Base-by-base conservation (phyloP, 2,329 filamentous ascomycete species). In the Aureobasidium namibiae region DNA sequence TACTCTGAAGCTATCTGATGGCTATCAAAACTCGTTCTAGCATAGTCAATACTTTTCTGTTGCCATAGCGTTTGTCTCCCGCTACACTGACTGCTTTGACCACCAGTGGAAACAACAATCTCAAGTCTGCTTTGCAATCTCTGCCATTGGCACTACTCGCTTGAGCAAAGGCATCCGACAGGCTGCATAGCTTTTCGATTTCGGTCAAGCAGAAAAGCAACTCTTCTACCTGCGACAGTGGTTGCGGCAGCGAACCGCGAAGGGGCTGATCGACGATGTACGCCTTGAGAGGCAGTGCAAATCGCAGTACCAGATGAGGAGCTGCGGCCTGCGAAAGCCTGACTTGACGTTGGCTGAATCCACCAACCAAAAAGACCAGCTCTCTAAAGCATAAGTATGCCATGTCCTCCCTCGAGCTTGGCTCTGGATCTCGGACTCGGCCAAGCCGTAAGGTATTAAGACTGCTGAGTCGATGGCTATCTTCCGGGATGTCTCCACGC, bases 181-280 rank as follows among this genome's bases (percentile, higher is more conserved):
- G 87, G 58, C 87, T 88, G 58, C 80, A 77, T 61, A 97, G 75
- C 18, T 79, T 77, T 1, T 88, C 82, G 34, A 96, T 76, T 46
- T 82, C 77, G 50, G 76, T 74, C 18, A 97, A 76, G 24, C 92
- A 79, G 67, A 89, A 87, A 4, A 88, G 70, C 11, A 99, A 75
- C 69, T 96, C 94, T 62, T 82, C 86, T 44, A 89, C 82, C 68
- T 96, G 89, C 9, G 84, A 86, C 5, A 90, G 78, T 0, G 92
- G 92, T 70, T 94, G 89, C 4, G 94, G 94, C 85, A 95, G 94
- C 52, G 86, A 82, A 0, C 94, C 92, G 14, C 94, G 82, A 21
- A 99, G 77, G 0, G 92, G 92, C 69, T 96, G 92, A 71, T 99
- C 94, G 4, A 91, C 89, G 46, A 95, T 86, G 69, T 95, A 97